Evolutionary conservation across 331 rosid species (phyloP), one percentile per base, ranked within the genome.

Genomic region (Saraca asoca): DNA sequence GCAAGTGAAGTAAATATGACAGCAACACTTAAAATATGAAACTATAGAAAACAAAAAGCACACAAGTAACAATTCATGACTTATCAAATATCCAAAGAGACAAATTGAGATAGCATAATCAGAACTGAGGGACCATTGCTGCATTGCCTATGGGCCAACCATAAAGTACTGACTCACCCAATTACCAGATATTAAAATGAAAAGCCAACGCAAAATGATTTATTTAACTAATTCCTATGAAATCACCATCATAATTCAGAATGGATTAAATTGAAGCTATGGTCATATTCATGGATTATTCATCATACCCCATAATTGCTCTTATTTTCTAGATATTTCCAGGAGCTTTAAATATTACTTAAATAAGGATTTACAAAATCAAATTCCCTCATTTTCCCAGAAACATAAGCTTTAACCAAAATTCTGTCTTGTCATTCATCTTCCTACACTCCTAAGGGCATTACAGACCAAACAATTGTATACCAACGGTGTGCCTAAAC

Each of bases 341-440:
- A 54, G 51, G 18, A 41, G 12, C 63, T 46, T 29, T 24, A 24
- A 24, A 16, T 34, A 44, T 24, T 24, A 51, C 5, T 8, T 73
- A 35, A 16, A 57, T 9, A 49, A 11, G 12, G 31, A 72, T 17
- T 39, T 9, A 62, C 38, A 39, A 62, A 33, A 48, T 56, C 31
- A 48, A 49, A 24, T 44, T 20, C 9, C 35, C 55, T 59, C 31
- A 44, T 48, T 49, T 3, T 15, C 60, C 43, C 52, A 56, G 18
- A 37, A 56, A 49, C 12, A 19, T 64, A 35, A 14, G 31, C 56
- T 41, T 70, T 59, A 24, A 37, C 78, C 7, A 58, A 18, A 34
- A 39, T 50, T 24, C 31, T 24, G 31, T 3, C 31, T 24, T 24
- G 31, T 24, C 31, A 24, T 24, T 24, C 31, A 24, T 24, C 31